Conservation (phyloP, 75 land plant genomes). For the Selaginella tamariscina region DNA sequence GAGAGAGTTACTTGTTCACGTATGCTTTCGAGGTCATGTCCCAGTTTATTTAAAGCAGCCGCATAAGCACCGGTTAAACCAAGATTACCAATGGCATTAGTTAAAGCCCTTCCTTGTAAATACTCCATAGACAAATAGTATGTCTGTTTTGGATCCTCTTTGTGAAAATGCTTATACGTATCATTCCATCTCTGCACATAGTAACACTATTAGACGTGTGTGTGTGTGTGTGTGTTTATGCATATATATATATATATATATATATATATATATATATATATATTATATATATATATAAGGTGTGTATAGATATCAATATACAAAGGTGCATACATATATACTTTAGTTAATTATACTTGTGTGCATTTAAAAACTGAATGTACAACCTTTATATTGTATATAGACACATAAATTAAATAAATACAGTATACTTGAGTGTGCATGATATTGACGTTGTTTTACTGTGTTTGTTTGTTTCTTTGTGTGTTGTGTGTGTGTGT, state of each 20-base stretch:
- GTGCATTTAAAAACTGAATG: neutral
- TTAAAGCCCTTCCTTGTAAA: constrained; percentile 71
- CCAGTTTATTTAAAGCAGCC: constrained; percentile 62
- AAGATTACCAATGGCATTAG: constrained; percentile 80
- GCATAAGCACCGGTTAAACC: constrained; percentile 53
- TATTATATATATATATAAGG: too few species aligned
- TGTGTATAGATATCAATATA: too few species aligned
- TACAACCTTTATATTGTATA: neutral
- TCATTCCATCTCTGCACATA: constrained; percentile 73
- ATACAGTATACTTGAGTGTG: too few species aligned
- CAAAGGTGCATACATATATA: neutral
- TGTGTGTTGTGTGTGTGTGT: too few species aligned
- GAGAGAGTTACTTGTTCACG: constrained; percentile 73
- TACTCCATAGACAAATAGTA: constrained; percentile 94
- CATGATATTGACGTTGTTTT: too few species aligned
- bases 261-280: too few species aligned
- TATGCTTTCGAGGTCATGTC: constrained; percentile 67
- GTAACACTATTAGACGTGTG: too few species aligned
- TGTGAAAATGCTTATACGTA: constrained; percentile 66
- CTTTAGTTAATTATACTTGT: neutral
- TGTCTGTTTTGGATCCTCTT: constrained; percentile 67
- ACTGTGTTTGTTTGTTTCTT: too few species aligned
- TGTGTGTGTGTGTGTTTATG: too few species aligned
- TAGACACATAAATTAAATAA: neutral
- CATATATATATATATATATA: too few species aligned